These are phyloP conservation scores for Acacia acuminata DNA, from an alignment of 306 rosid genomes.

Conservation along the genomic window DNA sequence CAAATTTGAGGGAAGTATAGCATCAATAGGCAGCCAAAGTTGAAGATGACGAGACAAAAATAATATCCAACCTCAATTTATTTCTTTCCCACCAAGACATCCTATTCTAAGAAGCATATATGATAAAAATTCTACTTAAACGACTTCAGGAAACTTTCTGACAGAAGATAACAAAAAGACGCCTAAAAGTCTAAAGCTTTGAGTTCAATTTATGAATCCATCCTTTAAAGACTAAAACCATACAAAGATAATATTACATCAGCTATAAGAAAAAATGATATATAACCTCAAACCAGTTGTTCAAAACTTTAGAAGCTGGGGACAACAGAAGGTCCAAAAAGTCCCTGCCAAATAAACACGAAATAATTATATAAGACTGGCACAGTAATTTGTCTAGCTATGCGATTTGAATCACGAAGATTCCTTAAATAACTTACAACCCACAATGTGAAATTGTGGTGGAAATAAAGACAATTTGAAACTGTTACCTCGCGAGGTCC, in stretches of 20 bases:
- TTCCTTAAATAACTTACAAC: conserved; percentile 1
- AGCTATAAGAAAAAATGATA: conserved; percentile 4
- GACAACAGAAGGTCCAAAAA: conserved; percentile 88
- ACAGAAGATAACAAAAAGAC: conserved; percentile 6
- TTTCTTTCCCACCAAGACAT: not conserved
- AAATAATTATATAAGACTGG: conserved; percentile 4
- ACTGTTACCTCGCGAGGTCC: too few species aligned
- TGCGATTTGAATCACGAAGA: not conserved
- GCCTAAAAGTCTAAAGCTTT: not conserved
- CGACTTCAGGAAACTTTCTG: conserved; percentile 3
- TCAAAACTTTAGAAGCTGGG: conserved; percentile 89
- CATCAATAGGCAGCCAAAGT: not conserved
- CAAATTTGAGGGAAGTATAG: not conserved
- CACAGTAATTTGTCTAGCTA: conserved; percentile 9
- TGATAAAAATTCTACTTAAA: not conserved
- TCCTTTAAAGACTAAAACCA: conserved; percentile 22
- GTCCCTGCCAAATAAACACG: conserved; percentile 58
- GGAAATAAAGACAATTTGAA: conserved; percentile 24
- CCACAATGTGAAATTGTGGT: not conserved
- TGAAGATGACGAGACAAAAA: not conserved
- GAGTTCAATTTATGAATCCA: conserved; percentile 10
- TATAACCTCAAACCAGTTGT: conserved; percentile 94
- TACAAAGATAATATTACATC: not conserved
- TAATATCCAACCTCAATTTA: not conserved
- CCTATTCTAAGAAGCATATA: not conserved